These are phyloP conservation scores for Sambucus nigra DNA, from an alignment of 129 eudicot species.

Conservation along the genomic window DNA sequence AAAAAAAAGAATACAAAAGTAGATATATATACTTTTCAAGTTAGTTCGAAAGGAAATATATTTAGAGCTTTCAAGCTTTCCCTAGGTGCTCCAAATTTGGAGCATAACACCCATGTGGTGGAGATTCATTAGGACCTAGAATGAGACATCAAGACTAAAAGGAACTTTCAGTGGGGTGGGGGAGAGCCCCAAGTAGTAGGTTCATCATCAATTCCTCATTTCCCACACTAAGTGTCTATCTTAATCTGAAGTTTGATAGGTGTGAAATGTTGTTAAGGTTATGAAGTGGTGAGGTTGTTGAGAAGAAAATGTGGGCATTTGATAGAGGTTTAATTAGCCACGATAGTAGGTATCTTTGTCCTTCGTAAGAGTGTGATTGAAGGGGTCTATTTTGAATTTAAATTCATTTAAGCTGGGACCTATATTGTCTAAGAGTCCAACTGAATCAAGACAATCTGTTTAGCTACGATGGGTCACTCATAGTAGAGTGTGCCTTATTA, in stretches of 20 bases:
- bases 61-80: not conserved
- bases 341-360: not conserved
- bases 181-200: constrained; percentile 7
- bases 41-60: not conserved
- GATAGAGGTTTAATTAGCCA: not conserved
- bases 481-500: no score
- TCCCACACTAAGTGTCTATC: not conserved
- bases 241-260: not conserved
- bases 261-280: no score
- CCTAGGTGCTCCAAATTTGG: not conserved
- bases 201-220: constrained; percentile 5
- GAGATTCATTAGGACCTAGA: not conserved
- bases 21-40: no score
- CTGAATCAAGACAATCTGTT: no score
- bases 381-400: not conserved
- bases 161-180: not conserved
- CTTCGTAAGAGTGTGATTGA: not conserved
- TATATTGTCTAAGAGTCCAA: no score
- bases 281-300: not conserved
- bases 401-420: no score
- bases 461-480: no score
- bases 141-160: not conserved
- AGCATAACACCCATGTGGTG: constrained; percentile 12
- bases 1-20: no score
- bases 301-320: not conserved